These are phyloP conservation scores for Neonectria coccinea DNA, from an alignment of 2,329 filamentous ascomycete genomes.

Conservation along the genomic window DNA sequence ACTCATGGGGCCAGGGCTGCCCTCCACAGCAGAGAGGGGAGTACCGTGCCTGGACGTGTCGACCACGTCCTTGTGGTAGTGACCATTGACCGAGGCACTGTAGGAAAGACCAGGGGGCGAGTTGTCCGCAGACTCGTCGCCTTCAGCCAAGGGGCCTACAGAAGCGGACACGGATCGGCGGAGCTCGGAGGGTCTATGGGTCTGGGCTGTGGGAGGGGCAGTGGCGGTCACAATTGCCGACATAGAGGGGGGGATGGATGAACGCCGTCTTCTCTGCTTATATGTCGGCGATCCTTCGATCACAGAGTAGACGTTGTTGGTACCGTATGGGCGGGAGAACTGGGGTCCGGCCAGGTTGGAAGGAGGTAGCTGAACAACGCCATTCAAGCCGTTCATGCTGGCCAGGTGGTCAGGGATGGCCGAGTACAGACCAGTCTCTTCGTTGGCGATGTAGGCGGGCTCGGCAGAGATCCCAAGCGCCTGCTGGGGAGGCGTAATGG, in stretches of 20 bases:
- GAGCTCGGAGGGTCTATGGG: conserved; percentile 88
- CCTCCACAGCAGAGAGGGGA: conserved; percentile 86
- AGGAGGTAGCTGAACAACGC: conserved; percentile 90
- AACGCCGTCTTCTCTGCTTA: conserved; percentile 94
- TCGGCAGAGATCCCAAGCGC: conserved; percentile 83
- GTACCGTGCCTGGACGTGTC: conserved; percentile 91
- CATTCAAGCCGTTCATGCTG: conserved; percentile 80
- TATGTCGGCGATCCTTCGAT: conserved; percentile 99
- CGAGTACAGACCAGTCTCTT: conserved; percentile 95
- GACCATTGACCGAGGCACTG: conserved; percentile 71
- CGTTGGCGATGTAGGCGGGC: conserved; percentile 97
- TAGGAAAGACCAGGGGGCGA: conserved; percentile 83
- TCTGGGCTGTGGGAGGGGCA: conserved; percentile 68
- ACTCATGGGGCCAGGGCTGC: conserved; percentile 78
- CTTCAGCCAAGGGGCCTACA: conserved; percentile 83
- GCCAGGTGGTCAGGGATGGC: conserved; percentile 88
- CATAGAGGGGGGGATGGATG: conserved; percentile 87
- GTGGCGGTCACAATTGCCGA: conserved; percentile 75
- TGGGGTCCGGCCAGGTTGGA: conserved; percentile 85
- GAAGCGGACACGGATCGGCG: conserved; percentile 91
- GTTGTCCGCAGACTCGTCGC: conserved; percentile 81
- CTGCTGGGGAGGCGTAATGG: conserved; percentile 95
- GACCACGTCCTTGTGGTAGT: conserved; percentile 82
- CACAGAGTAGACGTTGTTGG: conserved; percentile 90
- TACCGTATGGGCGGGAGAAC: conserved; percentile 78